These are phyloP conservation scores for Chenopodium berlandieri DNA, from an alignment of 148 eudicot species.

Conservation along the genomic window DNA sequence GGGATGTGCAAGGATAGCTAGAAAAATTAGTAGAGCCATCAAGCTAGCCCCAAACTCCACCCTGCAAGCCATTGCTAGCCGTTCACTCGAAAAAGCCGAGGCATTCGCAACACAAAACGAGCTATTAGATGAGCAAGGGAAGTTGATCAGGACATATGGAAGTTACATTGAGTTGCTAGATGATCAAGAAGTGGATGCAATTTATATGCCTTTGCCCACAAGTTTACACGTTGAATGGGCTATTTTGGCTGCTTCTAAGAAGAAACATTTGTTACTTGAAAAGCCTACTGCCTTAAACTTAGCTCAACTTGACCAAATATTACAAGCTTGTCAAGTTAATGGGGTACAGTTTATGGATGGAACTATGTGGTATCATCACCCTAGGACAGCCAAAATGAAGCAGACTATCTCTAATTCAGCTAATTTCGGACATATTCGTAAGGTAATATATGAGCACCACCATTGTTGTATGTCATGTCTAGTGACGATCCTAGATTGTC, in stretches of 20 bases:
- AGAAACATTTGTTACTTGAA: constrained; percentile 58
- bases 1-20: constrained; percentile 47
- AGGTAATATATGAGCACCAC: constrained; percentile 2
- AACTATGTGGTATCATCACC: constrained; percentile 64
- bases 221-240: constrained; percentile 47
- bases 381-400: constrained; percentile 54
- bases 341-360: constrained; percentile 64
- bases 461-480: background rate
- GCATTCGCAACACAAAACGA: constrained; percentile 32
- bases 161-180: constrained; percentile 47
- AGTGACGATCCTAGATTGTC: background rate
- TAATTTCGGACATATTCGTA: constrained; percentile 35
- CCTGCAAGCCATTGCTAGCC: constrained; percentile 47
- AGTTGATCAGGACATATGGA: constrained; percentile 36
- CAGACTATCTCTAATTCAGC: constrained; percentile 33
- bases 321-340: constrained; percentile 43
- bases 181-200: constrained; percentile 51
- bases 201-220: constrained; percentile 61
- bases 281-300: constrained; percentile 57
- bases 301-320: constrained; percentile 37
- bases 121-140: constrained; percentile 3
- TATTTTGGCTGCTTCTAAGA: constrained; percentile 46
- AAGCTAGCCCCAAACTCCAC: constrained; percentile 40
- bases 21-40: constrained; percentile 52
- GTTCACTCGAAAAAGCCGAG: constrained; percentile 47